Conservation (phyloP, 257 asterid species). For the Solanum clarkiae region DNA sequence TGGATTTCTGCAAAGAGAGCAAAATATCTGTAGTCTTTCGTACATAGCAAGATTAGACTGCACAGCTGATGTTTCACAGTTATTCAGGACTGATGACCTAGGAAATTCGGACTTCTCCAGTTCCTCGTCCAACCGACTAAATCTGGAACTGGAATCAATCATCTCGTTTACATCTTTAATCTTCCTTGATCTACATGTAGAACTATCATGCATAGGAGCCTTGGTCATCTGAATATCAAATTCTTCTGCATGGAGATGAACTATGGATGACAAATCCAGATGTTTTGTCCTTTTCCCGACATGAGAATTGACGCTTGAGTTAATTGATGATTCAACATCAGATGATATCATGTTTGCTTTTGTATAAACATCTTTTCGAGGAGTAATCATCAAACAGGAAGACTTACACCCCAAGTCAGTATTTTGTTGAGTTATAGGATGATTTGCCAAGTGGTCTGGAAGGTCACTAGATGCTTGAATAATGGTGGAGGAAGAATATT, state of each 20-base stretch:
- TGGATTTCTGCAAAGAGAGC: conserved; percentile 52
- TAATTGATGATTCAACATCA: conserved; percentile 44
- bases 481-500: conserved; percentile 22
- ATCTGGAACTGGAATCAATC: conserved; percentile 8
- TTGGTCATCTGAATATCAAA: conserved; percentile 18
- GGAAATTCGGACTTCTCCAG: conserved; percentile 2
- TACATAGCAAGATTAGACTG: conserved; percentile 26
- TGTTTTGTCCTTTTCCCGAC: conserved; percentile 54
- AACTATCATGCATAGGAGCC: conserved; percentile 28
- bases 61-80: conserved; percentile 19
- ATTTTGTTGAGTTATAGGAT: conserved; percentile 17
- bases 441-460: conserved; percentile 23
- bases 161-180: conserved; percentile 13
- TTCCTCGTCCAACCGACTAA: conserved; percentile 21
- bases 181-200: conserved; percentile 35
- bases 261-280: conserved; percentile 23
- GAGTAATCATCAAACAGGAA: conserved; percentile 27
- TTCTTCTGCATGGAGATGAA: conserved; percentile 18
- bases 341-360: conserved; percentile 13
- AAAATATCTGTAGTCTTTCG: conserved; percentile 41
- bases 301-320: conserved; percentile 58
- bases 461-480: conserved; percentile 9
- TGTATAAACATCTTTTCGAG: conserved; percentile 29
- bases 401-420: conserved; percentile 21
- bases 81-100: conserved; percentile 7